Evolutionary conservation across 805 yeast genomes (phyloP).

Genomic region (Metschnikowia picachoensis): DNA sequence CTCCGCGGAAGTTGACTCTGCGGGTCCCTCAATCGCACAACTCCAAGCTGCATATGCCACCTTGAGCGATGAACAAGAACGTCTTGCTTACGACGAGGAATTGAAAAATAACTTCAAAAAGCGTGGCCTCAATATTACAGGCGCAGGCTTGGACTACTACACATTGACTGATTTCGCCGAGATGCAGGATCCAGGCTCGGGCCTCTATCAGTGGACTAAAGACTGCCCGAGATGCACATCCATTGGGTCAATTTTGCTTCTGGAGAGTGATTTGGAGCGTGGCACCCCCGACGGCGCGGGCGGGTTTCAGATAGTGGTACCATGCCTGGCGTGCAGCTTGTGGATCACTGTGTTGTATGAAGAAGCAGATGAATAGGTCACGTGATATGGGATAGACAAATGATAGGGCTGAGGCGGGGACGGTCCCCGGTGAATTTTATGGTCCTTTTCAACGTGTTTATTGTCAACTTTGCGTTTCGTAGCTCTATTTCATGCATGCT

Average conservation of each 20-base stretch:
- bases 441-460: too few relatives aligned
- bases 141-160: constrained; percentile 67
- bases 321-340: constrained; percentile 78
- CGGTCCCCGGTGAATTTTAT: too few relatives aligned
- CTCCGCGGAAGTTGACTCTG: background rate
- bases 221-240: constrained; percentile 68
- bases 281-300: constrained; percentile 52
- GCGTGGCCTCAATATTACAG: constrained; percentile 41
- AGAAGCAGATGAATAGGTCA: constrained; percentile 32
- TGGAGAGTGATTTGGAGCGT: constrained; percentile 56
- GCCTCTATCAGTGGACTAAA: constrained; percentile 32
- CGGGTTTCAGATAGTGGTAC: constrained; percentile 63
- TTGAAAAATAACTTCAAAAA: constrained; percentile 32
- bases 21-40: constrained; percentile 2
- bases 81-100: constrained; percentile 51
- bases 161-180: constrained; percentile 59
- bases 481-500: too few relatives aligned
- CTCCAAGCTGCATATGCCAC: constrained; percentile 64
- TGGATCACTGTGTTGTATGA: constrained; percentile 77
- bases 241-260: constrained; percentile 49
- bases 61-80: constrained; percentile 38
- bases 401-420: too few relatives aligned
- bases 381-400: background rate
- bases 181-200: constrained; percentile 28
- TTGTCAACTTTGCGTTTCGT: too few relatives aligned